Percentiles rank a stretch among this genome's conserved stretches.
These are phyloP conservation scores for Boeremia lycopersici DNA, from an alignment of 2,329 filamentous ascomycete species.

Conservation along the genomic window DNA sequence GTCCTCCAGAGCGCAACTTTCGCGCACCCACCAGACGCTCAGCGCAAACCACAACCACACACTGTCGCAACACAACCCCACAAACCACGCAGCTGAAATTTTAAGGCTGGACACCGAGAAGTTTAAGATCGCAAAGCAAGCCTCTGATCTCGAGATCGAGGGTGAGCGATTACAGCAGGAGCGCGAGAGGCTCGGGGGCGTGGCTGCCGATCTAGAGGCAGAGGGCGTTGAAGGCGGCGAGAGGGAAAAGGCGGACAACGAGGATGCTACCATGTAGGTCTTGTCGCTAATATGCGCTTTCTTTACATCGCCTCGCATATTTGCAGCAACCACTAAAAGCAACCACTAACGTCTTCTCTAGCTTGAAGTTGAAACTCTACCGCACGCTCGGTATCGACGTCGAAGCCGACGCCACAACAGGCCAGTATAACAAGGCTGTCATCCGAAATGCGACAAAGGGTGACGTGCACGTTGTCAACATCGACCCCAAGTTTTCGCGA, in stretches of 20 bases:
- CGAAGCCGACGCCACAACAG: constrained; percentile 73
- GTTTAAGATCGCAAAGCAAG: constrained; percentile 91
- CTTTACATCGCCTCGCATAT: too few relatives aligned
- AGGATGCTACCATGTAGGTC: constrained; percentile 57
- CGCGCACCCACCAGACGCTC: constrained; percentile 76
- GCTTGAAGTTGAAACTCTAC: constrained; percentile 86
- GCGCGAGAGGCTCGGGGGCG: constrained; percentile 73
- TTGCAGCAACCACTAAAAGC: neutral
- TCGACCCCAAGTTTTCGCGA: constrained; percentile 88
- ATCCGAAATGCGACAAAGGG: constrained; percentile 85
- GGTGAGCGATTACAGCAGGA: constrained; percentile 87
- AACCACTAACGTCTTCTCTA: constrained; percentile 32
- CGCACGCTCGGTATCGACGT: constrained; percentile 89
- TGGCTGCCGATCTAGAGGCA: constrained; percentile 80
- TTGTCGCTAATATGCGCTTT: neutral
- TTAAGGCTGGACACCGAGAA: constrained; percentile 89
- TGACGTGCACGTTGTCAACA: constrained; percentile 92
- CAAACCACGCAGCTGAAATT: constrained; percentile 82
- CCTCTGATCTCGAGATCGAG: constrained; percentile 88
- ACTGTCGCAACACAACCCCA: constrained; percentile 73
- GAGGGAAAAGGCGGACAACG: constrained; percentile 54
- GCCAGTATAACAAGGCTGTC: constrained; percentile 84
- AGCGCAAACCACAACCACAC: constrained; percentile 79
- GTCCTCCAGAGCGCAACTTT: constrained; percentile 60
- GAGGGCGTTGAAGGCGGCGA: constrained; percentile 81